Evolutionary conservation across 176 grass and related monocot genomes (phyloP).

Genomic region (Hordeum vulgare): MorexV3_pseudomolecules_assembly NC_058520.1:561503722-561504221

Average conservation of each 20-base stretch:
- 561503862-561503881: slow-evolving; percentile 90
- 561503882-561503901: slow-evolving; percentile 49
- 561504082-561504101: slow-evolving; percentile 50
- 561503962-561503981: slow-evolving; percentile 63
- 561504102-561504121: slow-evolving; percentile 76
- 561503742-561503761: slow-evolving; percentile 27
- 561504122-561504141: slow-evolving; percentile 63
- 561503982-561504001: slow-evolving; percentile 49
- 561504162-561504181: slow-evolving; percentile 72
- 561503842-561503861: slow-evolving; percentile 61
- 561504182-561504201: slow-evolving; percentile 61
- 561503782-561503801: slow-evolving; percentile 77
- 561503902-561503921: slow-evolving; percentile 58
- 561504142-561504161: slow-evolving; percentile 72
- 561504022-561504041: slow-evolving; percentile 70
- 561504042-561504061: slow-evolving; percentile 62
- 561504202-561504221: slow-evolving; percentile 65
- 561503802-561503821: slow-evolving; percentile 46
- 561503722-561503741: slow-evolving; percentile 55
- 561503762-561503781: slow-evolving; percentile 47
- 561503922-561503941: slow-evolving; percentile 51
- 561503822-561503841: slow-evolving; percentile 41
- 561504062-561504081: slow-evolving; percentile 55
- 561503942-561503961: slow-evolving; percentile 69
- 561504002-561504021: slow-evolving; percentile 74